Evolutionary conservation across 192 early-diverging fungal genomes (phyloP).

Genomic region (Bifiguratus adelaidae): DNA sequence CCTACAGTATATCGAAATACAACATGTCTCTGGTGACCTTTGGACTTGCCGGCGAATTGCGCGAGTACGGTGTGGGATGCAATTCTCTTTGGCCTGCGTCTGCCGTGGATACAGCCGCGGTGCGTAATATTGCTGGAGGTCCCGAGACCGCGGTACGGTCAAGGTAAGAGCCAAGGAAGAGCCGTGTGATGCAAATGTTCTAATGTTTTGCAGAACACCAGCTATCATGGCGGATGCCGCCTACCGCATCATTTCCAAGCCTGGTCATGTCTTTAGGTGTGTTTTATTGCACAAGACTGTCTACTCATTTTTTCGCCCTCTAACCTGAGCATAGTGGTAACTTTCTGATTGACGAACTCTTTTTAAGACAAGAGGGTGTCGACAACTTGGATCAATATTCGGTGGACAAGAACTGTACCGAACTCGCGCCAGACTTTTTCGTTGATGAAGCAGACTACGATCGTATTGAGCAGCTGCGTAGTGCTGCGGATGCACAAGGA

Average conservation of each 20-base stretch:
- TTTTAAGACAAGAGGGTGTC: conserved; percentile 61
- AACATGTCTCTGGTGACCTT: conserved; percentile 69
- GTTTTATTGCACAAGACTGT: neutral
- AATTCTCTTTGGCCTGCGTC: conserved; percentile 74
- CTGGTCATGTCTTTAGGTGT: conserved; percentile 32
- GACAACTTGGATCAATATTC: conserved; percentile 62
- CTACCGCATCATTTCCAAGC: conserved; percentile 45
- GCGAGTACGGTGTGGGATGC: conserved; percentile 52
- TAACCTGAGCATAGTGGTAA: conserved; percentile 34
- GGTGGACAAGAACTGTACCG: conserved; percentile 38
- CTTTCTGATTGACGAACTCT: conserved; percentile 70
- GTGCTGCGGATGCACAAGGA: neutral
- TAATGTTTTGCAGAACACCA: conserved; percentile 17
- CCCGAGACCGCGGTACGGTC: neutral
- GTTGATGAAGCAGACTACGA: conserved; percentile 32
- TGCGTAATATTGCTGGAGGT: conserved; percentile 5
- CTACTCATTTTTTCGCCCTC: neutral
- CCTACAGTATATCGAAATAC: conserved; percentile 60
- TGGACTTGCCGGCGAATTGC: conserved; percentile 61
- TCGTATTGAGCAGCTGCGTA: conserved; percentile 25
- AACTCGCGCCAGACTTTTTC: conserved; percentile 57
- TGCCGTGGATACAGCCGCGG: conserved; percentile 48
- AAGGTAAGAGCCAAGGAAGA: neutral
- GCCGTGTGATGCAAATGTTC: neutral
- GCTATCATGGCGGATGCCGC: conserved; percentile 73